Base-by-base conservation (phyloP, 2,329 filamentous ascomycete species). In the Aspergillus tubingensis region DNA sequence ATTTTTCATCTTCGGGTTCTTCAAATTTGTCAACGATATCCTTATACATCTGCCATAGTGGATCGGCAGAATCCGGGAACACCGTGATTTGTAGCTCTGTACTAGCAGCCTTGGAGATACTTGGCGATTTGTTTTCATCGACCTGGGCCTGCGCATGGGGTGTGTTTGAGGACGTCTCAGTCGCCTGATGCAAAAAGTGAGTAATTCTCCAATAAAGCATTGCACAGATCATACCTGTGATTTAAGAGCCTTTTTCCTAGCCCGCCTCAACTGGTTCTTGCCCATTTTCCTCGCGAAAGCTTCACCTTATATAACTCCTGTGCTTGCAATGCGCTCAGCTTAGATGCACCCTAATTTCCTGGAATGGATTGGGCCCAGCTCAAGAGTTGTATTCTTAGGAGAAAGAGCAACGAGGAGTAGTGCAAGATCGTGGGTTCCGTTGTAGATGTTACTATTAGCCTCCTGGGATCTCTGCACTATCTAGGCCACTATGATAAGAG, bases 221-320 rank as follows among this genome's bases (percentile, higher is more conserved):
- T 30, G 10, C 36, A 11, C 27, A 51, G 19, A 8, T 65, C 75
- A 80, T 75, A 85, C 80, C 67, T 86, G 78, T 71, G 88, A 88
- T 81, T 96, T 96, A 74, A 91, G 87, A 70, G 92, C 90, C 88
- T 96, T 97, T 86, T 95, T 96, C 83, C 94, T 93, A 52, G 92
- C 91, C 76, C 94, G 88, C 76, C 92, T 87, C 82, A 93, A 89
- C 79, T 96, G 92, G 79, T 97, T 97, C 83, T 97, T 98, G 76
- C 90, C 92, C 82, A 90, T 88, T 81, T 94, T 96, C 74, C 74
- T 74, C 50, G 66, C 70, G 23, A 50, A 36, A 36, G 38, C 44
- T 44, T 50, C 13, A n/a, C 8, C 39, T 15, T 21, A 7, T 8
- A 30, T 17, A 41, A 41, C 8, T 1, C 19, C n/a, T 21, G 8